These are phyloP conservation scores for Anisodus acutangulus DNA, from an alignment of 257 asterid genomes.

Conservation along the genomic window DNA sequence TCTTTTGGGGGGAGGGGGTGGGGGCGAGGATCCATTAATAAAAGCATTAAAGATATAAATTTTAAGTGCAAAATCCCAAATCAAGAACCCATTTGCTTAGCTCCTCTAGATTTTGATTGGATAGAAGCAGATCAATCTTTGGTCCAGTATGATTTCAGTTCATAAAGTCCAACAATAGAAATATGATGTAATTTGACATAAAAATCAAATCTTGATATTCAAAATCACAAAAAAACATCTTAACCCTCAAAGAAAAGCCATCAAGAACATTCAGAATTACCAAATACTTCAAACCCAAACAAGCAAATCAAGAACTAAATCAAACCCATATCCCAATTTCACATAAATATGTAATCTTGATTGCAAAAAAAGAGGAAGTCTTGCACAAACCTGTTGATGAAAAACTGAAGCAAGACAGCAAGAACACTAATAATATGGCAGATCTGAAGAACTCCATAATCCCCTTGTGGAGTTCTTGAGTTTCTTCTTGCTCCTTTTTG, in stretches of 20 bases:
- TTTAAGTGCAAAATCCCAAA: not conserved
- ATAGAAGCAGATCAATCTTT: conserved; percentile 31
- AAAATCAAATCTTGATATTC: not conserved
- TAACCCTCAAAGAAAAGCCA: not conserved
- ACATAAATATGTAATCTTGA: not conserved
- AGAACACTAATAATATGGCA: conserved; percentile 45
- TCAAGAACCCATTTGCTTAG: not conserved
- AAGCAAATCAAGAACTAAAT: conserved; percentile 5
- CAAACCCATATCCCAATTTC: not conserved
- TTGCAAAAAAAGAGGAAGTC: not conserved
- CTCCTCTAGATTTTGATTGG: not conserved
- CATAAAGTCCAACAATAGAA: conserved; percentile 1
- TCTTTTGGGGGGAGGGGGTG: not conserved
- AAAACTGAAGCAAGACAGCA: conserved; percentile 62
- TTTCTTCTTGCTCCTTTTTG: conserved; percentile 28
- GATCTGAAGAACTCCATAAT: conserved; percentile 53
- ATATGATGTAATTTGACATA: not conserved
- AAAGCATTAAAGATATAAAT: not conserved
- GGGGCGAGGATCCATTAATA: not conserved
- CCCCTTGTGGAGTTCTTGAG: conserved; percentile 27
- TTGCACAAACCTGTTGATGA: conserved; percentile 57
- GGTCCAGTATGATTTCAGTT: not conserved
- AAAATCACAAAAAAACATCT: not conserved
- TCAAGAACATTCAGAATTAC: not conserved
- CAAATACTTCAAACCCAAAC: conserved; percentile 20